Conservation (phyloP, 257 asterid species). For the Ophiorrhiza pumila region DNA sequence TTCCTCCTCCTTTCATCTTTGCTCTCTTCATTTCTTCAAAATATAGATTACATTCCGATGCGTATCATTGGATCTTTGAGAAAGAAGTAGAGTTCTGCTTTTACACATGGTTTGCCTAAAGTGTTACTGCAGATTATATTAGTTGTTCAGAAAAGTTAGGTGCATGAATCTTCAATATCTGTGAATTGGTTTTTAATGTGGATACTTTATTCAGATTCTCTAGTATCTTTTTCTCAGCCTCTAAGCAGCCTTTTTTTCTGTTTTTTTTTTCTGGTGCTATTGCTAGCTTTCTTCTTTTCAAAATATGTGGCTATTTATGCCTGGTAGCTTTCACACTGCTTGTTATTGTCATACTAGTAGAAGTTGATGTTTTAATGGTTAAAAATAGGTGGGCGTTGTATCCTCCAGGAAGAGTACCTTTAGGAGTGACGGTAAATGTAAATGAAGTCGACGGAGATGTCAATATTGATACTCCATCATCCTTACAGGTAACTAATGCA, state of each 20-base stretch:
- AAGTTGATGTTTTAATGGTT: conserved; percentile 22
- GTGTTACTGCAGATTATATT: too few relatives aligned
- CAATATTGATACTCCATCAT: conserved; percentile 79
- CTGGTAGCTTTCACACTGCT: conserved; percentile 12
- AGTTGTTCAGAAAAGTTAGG: too few relatives aligned
- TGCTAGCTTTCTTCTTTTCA: not conserved
- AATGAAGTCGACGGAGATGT: conserved; percentile 98
- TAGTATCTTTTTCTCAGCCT: not conserved
- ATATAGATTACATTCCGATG: too few relatives aligned
- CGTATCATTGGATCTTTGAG: too few relatives aligned
- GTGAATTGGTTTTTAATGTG: too few relatives aligned
- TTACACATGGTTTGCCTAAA: too few relatives aligned
- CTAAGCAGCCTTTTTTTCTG: not conserved
- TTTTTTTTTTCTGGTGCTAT: too few relatives aligned
- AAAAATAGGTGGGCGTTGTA: conserved; percentile 94
- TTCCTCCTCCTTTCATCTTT: too few relatives aligned
- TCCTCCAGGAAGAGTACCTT: conserved; percentile 99
- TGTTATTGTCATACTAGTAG: not conserved
- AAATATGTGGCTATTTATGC: not conserved
- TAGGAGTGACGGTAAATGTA: conserved; percentile 94
- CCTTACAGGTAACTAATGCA: conserved; percentile 68
- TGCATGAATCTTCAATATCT: too few relatives aligned
- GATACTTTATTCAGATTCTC: not conserved
- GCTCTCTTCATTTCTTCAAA: too few relatives aligned
- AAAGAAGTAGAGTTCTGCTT: too few relatives aligned